Percentiles rank a stretch among this genome's conserved stretches.
These are phyloP conservation scores for Dichotomopilus funicola DNA, from an alignment of 2,329 filamentous ascomycete species.

Conservation along the genomic window DNA sequence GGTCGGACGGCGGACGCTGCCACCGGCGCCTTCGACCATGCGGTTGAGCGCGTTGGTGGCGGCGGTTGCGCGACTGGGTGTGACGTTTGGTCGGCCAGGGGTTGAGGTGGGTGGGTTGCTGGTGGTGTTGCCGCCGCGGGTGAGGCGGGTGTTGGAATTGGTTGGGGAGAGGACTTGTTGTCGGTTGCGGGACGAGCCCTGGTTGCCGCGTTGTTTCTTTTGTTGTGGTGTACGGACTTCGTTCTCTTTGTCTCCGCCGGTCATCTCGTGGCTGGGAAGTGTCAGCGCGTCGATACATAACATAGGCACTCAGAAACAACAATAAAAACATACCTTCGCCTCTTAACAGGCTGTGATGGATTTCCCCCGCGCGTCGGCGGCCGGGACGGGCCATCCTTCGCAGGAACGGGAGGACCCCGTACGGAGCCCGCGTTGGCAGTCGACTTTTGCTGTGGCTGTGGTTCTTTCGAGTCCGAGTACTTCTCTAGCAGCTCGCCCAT, in stretches of 20 bases:
- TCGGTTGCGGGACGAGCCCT: slow-evolving; percentile 30
- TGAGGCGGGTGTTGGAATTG: slow-evolving; percentile 69
- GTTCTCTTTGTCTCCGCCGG: slow-evolving; percentile 71
- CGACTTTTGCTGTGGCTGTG: slow-evolving; percentile 36
- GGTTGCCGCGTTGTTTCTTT: slow-evolving; percentile 31
- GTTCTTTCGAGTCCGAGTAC: slow-evolving; percentile 25
- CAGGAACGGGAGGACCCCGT: slow-evolving; percentile 42
- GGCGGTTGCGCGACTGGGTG: slow-evolving; percentile 50
- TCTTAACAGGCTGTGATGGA: slow-evolving; percentile 35
- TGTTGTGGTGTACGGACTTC: slow-evolving; percentile 43
- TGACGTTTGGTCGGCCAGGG: slow-evolving; percentile 46
- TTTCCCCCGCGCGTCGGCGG: slow-evolving; percentile 32
- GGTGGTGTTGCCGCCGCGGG: slow-evolving; percentile 30
- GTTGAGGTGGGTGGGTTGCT: slow-evolving; percentile 33
- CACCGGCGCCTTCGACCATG: slow-evolving; percentile 54
- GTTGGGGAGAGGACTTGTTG: slow-evolving; percentile 71
- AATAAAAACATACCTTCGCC: slow-evolving; percentile 41
- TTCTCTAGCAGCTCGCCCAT: slow-evolving; percentile 70
- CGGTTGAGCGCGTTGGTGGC: slow-evolving; percentile 44
- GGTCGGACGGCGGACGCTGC: slow-evolving; percentile 17
- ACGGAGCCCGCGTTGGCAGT: slow-evolving; percentile 21
- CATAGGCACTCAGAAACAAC: too few species aligned
- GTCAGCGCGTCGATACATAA: slow-evolving; percentile 18
- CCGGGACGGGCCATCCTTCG: slow-evolving; percentile 37
- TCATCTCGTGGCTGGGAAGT: slow-evolving; percentile 52